A percentile compares a stretch with the other conserved stretches of the same genome.
phyloP scores from a whole-genome alignment of 768 basidiomycete species.

The Pisolithus sp. region DNA sequence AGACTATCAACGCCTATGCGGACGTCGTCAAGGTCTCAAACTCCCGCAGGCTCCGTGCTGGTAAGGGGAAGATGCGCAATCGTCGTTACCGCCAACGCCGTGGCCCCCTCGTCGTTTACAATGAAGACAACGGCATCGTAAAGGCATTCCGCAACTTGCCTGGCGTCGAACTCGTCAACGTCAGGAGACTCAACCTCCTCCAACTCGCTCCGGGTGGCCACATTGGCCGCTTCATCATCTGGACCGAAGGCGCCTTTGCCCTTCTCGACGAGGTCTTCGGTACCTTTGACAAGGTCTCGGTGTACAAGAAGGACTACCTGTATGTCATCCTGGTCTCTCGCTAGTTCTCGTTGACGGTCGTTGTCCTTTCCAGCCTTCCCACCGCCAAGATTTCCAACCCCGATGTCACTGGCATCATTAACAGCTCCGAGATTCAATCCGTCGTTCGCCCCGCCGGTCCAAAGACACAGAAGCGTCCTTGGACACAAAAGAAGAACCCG shows the following conservation, averaged over 20 bases:
- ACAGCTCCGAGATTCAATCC: slow-evolving; percentile 97
- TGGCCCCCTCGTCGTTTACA: slow-evolving; percentile 95
- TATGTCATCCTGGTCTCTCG: slow-evolving; percentile 28
- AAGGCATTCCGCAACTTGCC: slow-evolving; percentile 99
- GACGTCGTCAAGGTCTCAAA: slow-evolving; percentile 97
- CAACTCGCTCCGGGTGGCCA: slow-evolving; percentile 99
- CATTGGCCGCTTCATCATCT: slow-evolving; percentile 97
- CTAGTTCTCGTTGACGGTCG: neutral
- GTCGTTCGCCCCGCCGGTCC: slow-evolving; percentile 87
- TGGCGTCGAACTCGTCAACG: slow-evolving; percentile 95
- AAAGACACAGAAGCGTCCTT: slow-evolving; percentile 85
- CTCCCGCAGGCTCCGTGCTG: slow-evolving; percentile 93
- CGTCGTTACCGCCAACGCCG: slow-evolving; percentile 95
- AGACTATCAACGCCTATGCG: slow-evolving; percentile 79
- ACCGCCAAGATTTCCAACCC: slow-evolving; percentile 95
- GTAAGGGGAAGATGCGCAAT: slow-evolving; percentile 96
- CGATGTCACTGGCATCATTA: slow-evolving; percentile 95
- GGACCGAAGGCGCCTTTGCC: slow-evolving; percentile 92
- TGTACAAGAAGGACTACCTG: slow-evolving; percentile 87
- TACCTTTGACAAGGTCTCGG: slow-evolving; percentile 83
- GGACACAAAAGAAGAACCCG: slow-evolving; percentile 99
- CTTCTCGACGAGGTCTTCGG: slow-evolving; percentile 95
- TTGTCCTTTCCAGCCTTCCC: slow-evolving; percentile 56
- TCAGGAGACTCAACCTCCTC: slow-evolving; percentile 90
- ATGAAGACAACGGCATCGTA: slow-evolving; percentile 95